phyloP scores from a whole-genome alignment of 768 basidiomycete species.

The Termitomyces eurrhizus region DNA sequence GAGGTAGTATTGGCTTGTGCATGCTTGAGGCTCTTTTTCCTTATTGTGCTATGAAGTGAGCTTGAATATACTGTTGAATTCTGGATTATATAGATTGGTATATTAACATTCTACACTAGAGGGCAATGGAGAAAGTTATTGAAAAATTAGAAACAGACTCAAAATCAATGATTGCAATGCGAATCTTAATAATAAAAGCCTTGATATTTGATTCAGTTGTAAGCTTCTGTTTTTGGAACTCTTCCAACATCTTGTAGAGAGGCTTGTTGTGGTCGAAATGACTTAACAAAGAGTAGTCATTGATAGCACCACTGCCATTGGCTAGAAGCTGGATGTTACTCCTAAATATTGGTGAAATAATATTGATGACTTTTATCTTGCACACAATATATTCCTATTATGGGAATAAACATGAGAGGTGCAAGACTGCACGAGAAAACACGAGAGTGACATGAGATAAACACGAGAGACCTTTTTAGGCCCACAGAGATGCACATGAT shows the following conservation, averaged over 20 bases:
- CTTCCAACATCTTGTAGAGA: neutral
- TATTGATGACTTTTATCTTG: no score
- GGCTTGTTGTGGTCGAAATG: neutral
- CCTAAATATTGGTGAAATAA: neutral
- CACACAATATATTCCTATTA: no score
- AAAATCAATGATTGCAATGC: neutral
- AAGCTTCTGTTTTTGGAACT: neutral
- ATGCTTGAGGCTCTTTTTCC: neutral
- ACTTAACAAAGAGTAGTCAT: conserved; percentile 1
- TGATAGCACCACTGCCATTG: neutral
- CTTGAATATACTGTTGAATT: neutral
- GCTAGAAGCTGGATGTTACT: neutral
- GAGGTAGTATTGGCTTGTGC: neutral
- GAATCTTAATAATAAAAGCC: neutral
- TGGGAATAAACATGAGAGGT: no score
- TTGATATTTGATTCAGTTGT: neutral
- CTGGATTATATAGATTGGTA: neutral
- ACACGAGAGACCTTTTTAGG: no score
- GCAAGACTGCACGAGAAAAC: no score
- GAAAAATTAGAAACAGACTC: neutral
- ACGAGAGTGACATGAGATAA: no score
- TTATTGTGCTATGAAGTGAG: neutral
- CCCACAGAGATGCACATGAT: no score
- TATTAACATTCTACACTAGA: neutral
- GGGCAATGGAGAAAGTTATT: neutral